A percentile compares a stretch with the other conserved stretches of the same genome.
Evolutionary conservation across 1,284 basidiomycete genomes (phyloP).

Genomic region (Baeospora myosura): DNA sequence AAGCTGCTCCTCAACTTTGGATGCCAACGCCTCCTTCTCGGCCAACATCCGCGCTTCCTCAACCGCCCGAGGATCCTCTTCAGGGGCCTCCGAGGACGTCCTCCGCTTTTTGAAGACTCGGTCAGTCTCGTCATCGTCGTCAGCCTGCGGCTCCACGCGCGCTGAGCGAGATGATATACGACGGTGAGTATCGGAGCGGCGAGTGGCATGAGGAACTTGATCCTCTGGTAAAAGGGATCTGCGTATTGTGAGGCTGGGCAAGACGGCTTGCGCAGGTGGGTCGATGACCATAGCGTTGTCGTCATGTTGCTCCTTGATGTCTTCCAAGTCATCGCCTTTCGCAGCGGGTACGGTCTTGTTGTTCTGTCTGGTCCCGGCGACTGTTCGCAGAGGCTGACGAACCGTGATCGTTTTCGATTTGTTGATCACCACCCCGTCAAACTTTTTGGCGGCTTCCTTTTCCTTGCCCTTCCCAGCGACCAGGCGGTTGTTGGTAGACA

Average conservation of each 20-base stretch:
- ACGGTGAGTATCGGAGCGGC: slow-evolving; percentile 23
- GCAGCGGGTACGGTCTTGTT: slow-evolving; percentile 17
- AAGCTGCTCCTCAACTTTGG: slow-evolving; percentile 31
- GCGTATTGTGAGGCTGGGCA: slow-evolving; percentile 37
- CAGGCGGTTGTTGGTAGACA: slow-evolving; percentile 39
- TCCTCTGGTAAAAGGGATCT: slow-evolving; percentile 33
- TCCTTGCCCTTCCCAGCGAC: slow-evolving; percentile 37
- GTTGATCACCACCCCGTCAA: slow-evolving; percentile 50
- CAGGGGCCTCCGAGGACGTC: slow-evolving; percentile 62
- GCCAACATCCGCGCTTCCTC: slow-evolving; percentile 24
- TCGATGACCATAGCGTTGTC: slow-evolving; percentile 61
- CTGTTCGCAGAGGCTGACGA: slow-evolving; percentile 33
- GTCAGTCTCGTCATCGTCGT: slow-evolving; percentile 40
- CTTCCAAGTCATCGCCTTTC: slow-evolving; percentile 17
- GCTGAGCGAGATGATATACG: slow-evolving; percentile 23
- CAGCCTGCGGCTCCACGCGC: slow-evolving; percentile 14
- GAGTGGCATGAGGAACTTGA: slow-evolving; percentile 19
- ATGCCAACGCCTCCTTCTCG: slow-evolving; percentile 27
- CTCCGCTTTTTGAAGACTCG: slow-evolving; percentile 64
- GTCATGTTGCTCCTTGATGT: slow-evolving; percentile 34
- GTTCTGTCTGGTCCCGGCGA: slow-evolving; percentile 23
- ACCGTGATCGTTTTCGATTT: slow-evolving; percentile 30
- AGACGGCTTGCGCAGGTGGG: slow-evolving; percentile 24
- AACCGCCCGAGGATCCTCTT: slow-evolving; percentile 29
- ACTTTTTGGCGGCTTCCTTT: slow-evolving; percentile 37